Conservation (phyloP, 1,139 yeast genomes). For the Candida anutae region DNA sequence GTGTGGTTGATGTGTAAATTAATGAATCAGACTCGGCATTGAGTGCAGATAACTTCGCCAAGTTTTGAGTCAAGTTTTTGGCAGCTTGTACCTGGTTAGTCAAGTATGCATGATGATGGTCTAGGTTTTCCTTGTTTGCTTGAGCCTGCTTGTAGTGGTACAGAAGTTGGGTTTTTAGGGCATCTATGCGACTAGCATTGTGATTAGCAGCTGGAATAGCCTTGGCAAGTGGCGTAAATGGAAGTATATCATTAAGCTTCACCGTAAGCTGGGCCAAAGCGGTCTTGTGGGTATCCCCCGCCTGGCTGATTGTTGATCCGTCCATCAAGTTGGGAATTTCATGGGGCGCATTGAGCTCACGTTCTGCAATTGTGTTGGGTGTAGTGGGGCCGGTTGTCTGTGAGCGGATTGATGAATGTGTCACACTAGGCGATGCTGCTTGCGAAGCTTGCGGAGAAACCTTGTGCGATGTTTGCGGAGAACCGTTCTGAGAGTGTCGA, state of each 20-base stretch:
- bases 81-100: conserved; percentile 21
- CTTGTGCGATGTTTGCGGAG: no score
- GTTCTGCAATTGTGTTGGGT: neutral
- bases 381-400: no score
- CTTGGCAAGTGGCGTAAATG: conserved; percentile 3
- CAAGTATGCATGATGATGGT: conserved; percentile 26
- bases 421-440: no score
- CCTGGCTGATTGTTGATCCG: neutral
- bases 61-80: conserved; percentile 17
- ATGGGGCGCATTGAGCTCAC: conserved; percentile 1
- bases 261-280: conserved; percentile 14
- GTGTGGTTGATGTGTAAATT: conserved; percentile 12
- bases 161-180: conserved; percentile 24
- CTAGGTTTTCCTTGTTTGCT: conserved; percentile 27
- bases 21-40: conserved; percentile 15
- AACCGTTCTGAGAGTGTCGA: no score
- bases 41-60: conserved; percentile 16
- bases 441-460: no score
- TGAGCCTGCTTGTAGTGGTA: conserved; percentile 33
- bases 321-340: neutral
- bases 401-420: no score
- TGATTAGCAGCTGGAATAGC: conserved; percentile 8
- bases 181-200: conserved; percentile 16
- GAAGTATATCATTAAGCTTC: conserved; percentile 16
- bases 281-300: neutral